Evolutionary conservation across 768 basidiomycete species (phyloP), one percentile per base, ranked within the genome.

Genomic region (Coprinopsis marcescibilis): DNA sequence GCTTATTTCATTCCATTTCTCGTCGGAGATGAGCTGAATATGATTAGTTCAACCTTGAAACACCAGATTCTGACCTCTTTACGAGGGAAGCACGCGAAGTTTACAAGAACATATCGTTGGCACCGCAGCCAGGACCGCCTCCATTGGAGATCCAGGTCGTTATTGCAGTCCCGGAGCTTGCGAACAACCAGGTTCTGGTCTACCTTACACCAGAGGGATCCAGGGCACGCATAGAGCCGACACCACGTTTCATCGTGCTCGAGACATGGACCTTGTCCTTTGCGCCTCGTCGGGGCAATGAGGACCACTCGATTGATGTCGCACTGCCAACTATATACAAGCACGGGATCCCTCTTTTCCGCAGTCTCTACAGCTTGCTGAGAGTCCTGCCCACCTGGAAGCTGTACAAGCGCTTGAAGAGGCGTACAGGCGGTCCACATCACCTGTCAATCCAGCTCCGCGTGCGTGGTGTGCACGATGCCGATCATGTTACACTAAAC

Each of bases 331-430:
- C 83, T 11, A 82, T 89, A 45, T 91, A 91, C 75, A 91, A 91
- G 63, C 82, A 89, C 55, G 80, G 83, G 27, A 90, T 91, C 56
- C 76, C 85, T 25, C 73, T 89, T 15, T 91, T 90, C 68, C 76
- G 89, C 41, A 86, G 85, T 58, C 58, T 87, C 4, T 91, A 70
- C 69, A 82, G 80, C 43, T 63, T 90, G 34, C 71, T 90, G 37
- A 75, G 86, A 44, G 72, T 88, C 20, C 72, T 89, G 3, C 89
- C 89, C 14, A 70, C 83, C 0, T 91, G 87, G 86, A 83, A 77
- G 60, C 73, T 84, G 42, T 75, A 75, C 62, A 81, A 76, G 58
- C 78, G 78, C 41, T 68, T 83, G 30, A 71, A 80, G 50, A 66
- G 70, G 58, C 61, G 65, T 21, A 61, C 60, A 34, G 69, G 67